Evolutionary conservation across 805 yeast genomes (phyloP).

Genomic region (Wickerhamiella qilinensis): DNA sequence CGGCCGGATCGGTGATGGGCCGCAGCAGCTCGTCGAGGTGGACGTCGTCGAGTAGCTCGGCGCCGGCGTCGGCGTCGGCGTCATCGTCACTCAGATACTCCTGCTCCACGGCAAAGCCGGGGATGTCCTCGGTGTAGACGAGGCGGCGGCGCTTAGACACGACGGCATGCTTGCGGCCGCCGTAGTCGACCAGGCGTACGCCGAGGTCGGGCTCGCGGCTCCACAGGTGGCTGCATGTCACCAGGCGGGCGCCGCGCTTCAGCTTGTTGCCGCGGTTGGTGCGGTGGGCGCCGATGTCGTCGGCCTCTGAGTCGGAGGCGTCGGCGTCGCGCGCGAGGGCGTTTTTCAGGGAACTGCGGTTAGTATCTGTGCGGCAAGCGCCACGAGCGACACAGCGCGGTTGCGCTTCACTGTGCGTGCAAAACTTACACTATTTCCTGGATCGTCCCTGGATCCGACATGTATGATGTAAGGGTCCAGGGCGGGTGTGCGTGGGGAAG

Average conservation of each 20-base stretch:
- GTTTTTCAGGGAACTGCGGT: conserved; percentile 18
- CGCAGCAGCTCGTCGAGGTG: conserved; percentile 45
- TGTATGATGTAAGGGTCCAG: no score
- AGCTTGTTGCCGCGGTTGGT: conserved; percentile 45
- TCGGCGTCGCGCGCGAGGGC: conserved; percentile 20
- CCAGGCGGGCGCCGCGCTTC: conserved; percentile 31
- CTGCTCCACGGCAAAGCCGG: conserved; percentile 17
- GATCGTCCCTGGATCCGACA: conserved; percentile 3
- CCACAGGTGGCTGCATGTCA: conserved; percentile 30
- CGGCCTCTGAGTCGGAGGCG: conserved; percentile 19
- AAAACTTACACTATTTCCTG: conserved; percentile 1
- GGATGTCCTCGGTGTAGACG: conserved; percentile 20
- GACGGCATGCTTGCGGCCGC: conserved; percentile 18
- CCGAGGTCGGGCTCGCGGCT: conserved; percentile 14
- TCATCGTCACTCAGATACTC: conserved; percentile 16
- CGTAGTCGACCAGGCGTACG: conserved; percentile 17
- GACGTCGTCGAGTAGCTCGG: conserved; percentile 32
- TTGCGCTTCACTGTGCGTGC: no score
- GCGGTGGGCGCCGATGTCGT: conserved; percentile 17
- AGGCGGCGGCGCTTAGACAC: conserved; percentile 12
- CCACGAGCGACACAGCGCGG: no score
- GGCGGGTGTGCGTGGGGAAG: no score
- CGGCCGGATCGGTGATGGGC: conserved; percentile 71
- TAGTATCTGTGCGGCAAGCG: no score
- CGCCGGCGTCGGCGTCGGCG: conserved; percentile 7